Evolutionary conservation across 1,284 basidiomycete genomes (phyloP).

Genomic region (Sporisorium scitamineum): DNA sequence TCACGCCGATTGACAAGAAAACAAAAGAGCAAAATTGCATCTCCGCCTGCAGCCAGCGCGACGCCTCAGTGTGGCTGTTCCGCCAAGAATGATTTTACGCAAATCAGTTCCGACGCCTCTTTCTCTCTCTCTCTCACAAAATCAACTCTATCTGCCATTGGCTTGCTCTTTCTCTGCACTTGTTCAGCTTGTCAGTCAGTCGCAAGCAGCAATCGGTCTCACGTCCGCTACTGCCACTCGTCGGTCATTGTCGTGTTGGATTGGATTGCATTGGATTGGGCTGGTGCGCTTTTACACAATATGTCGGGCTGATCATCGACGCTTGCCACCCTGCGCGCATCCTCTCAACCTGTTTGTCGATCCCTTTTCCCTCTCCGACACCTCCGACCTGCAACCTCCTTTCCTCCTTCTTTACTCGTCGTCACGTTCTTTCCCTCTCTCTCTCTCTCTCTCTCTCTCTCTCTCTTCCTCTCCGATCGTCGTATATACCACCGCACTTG

Average conservation of each 20-base stretch:
- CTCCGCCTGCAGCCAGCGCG: neutral
- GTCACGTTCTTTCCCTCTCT: neutral
- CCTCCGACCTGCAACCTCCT: neutral
- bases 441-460: neutral
- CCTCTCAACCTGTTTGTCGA: neutral
- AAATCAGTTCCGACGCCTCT: too few species aligned
- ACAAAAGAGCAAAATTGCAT: neutral
- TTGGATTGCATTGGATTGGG: too few species aligned
- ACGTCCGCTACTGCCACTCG: neutral
- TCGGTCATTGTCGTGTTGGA: neutral
- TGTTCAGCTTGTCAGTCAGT: too few species aligned
- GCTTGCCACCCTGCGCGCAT: neutral
- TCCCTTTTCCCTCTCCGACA: conserved; percentile 27
- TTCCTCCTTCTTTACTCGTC: too few species aligned
- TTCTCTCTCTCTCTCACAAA: too few species aligned
- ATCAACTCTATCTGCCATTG: too few species aligned
- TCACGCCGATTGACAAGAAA: neutral
- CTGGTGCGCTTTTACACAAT: neutral
- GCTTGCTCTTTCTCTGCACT: neutral
- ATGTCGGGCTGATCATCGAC: neutral
- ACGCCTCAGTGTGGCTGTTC: neutral
- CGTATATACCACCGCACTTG: neutral
- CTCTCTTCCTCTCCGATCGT: neutral
- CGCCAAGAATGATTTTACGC: neutral
- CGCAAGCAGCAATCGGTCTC: neutral